Conservation (phyloP, 2,329 filamentous ascomycete species). For the Aspergillus sp. region DNA sequence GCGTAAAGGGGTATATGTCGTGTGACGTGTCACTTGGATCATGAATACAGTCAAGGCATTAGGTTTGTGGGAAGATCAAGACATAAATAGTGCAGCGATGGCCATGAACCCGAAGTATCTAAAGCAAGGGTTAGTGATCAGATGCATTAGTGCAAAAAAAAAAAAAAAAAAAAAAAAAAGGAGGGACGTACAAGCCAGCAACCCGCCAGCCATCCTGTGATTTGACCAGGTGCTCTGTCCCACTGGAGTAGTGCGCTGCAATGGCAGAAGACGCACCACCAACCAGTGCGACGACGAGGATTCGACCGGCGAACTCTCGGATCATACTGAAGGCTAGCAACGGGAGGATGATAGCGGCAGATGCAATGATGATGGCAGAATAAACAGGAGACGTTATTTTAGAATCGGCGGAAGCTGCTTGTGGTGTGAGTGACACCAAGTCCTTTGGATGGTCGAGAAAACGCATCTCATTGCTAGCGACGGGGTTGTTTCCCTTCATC, state of each 20-base stretch:
- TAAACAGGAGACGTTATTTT: constrained; percentile 28
- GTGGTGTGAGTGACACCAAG: constrained; percentile 35
- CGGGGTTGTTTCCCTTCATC: constrained; percentile 52
- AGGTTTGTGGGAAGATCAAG: constrained; percentile 18
- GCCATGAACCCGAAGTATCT: constrained; percentile 45
- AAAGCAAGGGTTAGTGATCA: neutral
- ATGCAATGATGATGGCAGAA: constrained; percentile 47
- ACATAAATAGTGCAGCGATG: constrained; percentile 38
- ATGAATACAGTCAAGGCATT: neutral
- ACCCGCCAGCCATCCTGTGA: constrained; percentile 42
- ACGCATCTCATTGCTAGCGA: constrained; percentile 51
- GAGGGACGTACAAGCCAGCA: constrained; percentile 34
- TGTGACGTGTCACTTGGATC: neutral
- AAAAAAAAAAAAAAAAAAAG: neutral
- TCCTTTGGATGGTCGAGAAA: constrained; percentile 56
- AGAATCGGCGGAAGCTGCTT: constrained; percentile 14
- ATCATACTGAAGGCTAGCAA: constrained; percentile 60
- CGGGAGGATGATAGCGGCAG: constrained; percentile 56
- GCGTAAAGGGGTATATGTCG: neutral
- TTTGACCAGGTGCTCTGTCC: constrained; percentile 35
- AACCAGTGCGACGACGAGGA: constrained; percentile 57
- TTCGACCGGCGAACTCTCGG: constrained; percentile 56
- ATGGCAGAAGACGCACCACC: constrained; percentile 47
- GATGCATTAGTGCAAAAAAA: neutral
- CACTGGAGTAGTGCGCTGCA: constrained; percentile 36